phyloP scores from a whole-genome alignment of 129 eudicot genomes.

The Oenanthe sinensis region DNA sequence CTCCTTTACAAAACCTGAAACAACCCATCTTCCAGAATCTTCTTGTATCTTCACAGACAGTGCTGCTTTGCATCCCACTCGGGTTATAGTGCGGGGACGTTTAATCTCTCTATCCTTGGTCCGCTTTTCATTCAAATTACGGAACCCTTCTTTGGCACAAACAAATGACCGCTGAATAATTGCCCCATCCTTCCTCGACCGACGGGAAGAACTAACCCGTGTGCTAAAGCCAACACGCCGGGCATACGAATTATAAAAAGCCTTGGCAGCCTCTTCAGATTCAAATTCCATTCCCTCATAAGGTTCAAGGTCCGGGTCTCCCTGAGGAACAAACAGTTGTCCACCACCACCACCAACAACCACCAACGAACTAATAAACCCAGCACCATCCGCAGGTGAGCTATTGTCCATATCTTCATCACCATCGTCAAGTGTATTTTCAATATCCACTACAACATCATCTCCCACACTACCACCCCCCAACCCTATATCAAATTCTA shows the following conservation, averaged over 20 bases:
- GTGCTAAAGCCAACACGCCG: conserved; percentile 58
- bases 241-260: conserved; percentile 45
- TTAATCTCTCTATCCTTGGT: conserved; percentile 52
- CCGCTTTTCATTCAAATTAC: conserved; percentile 47
- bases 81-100: conserved; percentile 47
- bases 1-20: conserved; percentile 31
- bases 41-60: conserved; percentile 48
- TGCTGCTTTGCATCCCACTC: conserved; percentile 54
- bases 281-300: conserved; percentile 56
- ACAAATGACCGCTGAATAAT: conserved; percentile 53
- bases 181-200: conserved; percentile 54
- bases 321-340: conserved; percentile 13
- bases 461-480: conserved; percentile 36
- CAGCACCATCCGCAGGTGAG: conserved; percentile 27
- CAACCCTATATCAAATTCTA: conserved; percentile 43
- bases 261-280: conserved; percentile 61
- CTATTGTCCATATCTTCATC: conserved; percentile 35
- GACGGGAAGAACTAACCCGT: conserved; percentile 53
- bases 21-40: conserved; percentile 49
- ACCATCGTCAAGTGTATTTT: conserved; percentile 3
- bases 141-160: conserved; percentile 54
- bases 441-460: conserved; percentile 34
- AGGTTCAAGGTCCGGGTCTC: conserved; percentile 46
- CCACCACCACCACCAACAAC: conserved; percentile 9
- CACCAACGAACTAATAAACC: conserved; percentile 8